phyloP scores from a whole-genome alignment of 2,329 filamentous ascomycete species.

The Diplodia corticola region DNA sequence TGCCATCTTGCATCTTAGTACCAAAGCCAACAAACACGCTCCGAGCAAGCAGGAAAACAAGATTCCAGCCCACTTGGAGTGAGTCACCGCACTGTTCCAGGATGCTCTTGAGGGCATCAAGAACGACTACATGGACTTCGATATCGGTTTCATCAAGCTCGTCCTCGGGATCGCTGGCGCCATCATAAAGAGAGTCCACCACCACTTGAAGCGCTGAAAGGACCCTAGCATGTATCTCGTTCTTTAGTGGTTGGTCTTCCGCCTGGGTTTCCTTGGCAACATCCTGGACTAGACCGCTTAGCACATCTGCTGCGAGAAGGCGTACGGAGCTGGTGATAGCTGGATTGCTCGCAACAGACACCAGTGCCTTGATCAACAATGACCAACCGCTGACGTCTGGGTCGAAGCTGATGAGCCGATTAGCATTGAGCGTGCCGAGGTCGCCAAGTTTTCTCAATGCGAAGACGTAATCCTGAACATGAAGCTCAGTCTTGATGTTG shows the following conservation, averaged over 20 bases:
- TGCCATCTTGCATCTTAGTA: conserved; percentile 34
- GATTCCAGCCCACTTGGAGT: conserved; percentile 78
- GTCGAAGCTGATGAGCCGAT: conserved; percentile 66
- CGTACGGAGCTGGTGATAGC: conserved; percentile 47
- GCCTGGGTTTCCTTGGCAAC: conserved; percentile 55
- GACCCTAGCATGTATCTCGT: conserved; percentile 68
- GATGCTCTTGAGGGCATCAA: conserved; percentile 78
- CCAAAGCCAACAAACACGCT: conserved; percentile 63
- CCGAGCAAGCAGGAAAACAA: conserved; percentile 80
- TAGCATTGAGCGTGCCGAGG: conserved; percentile 47
- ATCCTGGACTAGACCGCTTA: conserved; percentile 49
- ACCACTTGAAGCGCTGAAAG: conserved; percentile 66
- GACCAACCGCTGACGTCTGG: conserved; percentile 75
- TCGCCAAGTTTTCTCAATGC: conserved; percentile 51
- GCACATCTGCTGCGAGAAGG: conserved; percentile 50
- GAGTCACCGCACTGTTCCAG: conserved; percentile 87
- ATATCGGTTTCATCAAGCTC: conserved; percentile 65
- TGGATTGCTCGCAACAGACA: conserved; percentile 47
- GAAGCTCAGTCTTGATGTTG: conserved; percentile 42
- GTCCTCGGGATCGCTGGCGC: conserved; percentile 56
- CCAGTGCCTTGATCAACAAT: conserved; percentile 59
- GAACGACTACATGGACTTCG: conserved; percentile 75
- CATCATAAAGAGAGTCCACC: conserved; percentile 58
- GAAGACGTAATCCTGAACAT: conserved; percentile 49
- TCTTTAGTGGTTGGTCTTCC: conserved; percentile 43